These are phyloP conservation scores for Kodamaea hsintzibuensis DNA, from an alignment of 805 yeast genomes.

Conservation along the genomic window DNA sequence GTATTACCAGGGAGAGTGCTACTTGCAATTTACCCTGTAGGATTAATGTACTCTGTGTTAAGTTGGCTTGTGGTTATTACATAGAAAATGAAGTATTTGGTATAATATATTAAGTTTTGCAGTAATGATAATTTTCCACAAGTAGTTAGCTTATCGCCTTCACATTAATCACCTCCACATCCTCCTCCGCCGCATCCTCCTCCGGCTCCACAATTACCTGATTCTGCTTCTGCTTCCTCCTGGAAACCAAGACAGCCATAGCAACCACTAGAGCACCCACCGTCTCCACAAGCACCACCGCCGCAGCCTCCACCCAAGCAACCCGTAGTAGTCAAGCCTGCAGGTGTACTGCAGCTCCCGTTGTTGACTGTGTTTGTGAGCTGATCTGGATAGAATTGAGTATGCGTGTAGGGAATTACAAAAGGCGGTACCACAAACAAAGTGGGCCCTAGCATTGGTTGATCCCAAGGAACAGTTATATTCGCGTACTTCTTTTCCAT, in stretches of 20 bases:
- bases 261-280: neutral
- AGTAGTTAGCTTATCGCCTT: no score
- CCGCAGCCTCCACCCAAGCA: neutral
- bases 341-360: neutral
- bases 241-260: neutral
- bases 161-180: neutral
- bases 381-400: neutral
- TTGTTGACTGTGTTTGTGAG: neutral
- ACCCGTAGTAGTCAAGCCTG: neutral
- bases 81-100: slow-evolving; percentile 13
- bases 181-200: slow-evolving; percentile 4
- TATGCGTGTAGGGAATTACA: neutral
- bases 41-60: slow-evolving; percentile 57
- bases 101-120: neutral
- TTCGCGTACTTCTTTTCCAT: neutral
- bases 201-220: neutral
- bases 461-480: no score
- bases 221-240: neutral
- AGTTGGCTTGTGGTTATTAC: slow-evolving; percentile 70
- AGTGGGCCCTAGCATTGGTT: no score
- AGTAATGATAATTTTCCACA: no score
- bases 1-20: slow-evolving; percentile 62
- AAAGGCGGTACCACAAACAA: neutral
- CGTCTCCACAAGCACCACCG: neutral
- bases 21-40: slow-evolving; percentile 67